Evolutionary conservation across 495 filamentous ascomycete genomes (phyloP).

Genomic region (Platismatia glauca): DNA sequence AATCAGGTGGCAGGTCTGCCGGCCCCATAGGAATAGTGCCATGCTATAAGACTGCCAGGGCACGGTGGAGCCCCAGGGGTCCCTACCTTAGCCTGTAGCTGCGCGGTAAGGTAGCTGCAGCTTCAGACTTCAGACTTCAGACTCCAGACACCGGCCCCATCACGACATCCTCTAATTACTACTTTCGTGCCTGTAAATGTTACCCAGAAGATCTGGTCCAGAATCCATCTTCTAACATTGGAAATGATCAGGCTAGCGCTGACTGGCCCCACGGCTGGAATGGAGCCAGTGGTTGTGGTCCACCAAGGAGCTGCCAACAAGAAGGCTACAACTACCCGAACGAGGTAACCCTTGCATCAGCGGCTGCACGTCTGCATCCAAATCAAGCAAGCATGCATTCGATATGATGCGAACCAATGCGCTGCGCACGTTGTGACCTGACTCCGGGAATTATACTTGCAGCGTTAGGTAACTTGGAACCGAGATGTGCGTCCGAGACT

Average conservation of each 20-base stretch:
- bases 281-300: background rate
- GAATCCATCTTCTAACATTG: background rate
- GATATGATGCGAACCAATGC: background rate
- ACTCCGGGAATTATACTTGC: no score
- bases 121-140: background rate
- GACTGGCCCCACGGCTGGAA: background rate
- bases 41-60: background rate
- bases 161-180: background rate
- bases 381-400: background rate
- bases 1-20: background rate
- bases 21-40: background rate
- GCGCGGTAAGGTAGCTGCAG: background rate
- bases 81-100: background rate
- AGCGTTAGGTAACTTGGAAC: background rate
- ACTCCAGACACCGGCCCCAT: background rate
- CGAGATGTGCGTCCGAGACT: background rate
- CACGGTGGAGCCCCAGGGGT: background rate
- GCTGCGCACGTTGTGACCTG: background rate
- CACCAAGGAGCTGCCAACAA: background rate
- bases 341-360: background rate
- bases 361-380: background rate
- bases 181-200: background rate
- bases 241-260: background rate
- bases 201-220: background rate
- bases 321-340: background rate